phyloP scores from a whole-genome alignment of 2,329 filamentous ascomycete genomes.

The Alternaria sp. region DNA sequence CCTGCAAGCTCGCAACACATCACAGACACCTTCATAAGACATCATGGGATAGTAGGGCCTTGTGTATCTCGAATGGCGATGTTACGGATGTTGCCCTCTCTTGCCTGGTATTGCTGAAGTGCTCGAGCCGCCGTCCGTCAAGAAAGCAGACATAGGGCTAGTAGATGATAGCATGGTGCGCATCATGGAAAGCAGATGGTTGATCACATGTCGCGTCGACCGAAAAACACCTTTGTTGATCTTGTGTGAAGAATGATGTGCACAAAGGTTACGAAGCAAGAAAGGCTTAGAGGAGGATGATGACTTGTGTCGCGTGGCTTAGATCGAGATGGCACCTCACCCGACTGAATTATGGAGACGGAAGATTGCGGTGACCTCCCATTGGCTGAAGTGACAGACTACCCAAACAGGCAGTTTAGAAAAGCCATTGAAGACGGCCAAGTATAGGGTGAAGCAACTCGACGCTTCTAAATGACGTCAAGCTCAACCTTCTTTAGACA shows the following conservation, averaged over 20 bases:
- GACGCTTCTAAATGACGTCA: background rate
- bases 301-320: constrained; percentile 7
- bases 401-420: background rate
- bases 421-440: background rate
- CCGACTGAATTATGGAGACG: background rate
- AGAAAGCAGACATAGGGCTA: background rate
- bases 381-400: background rate
- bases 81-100: no score
- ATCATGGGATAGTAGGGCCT: background rate
- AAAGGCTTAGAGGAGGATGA: background rate
- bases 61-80: background rate
- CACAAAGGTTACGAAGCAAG: background rate
- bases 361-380: background rate
- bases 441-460: background rate
- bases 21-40: background rate
- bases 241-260: background rate
- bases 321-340: background rate
- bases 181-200: no score
- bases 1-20: background rate
- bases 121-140: background rate
- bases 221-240: background rate
- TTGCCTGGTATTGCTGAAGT: background rate
- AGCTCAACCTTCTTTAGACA: background rate
- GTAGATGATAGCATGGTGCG: background rate
- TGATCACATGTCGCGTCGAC: no score